Evolutionary conservation across 2,329 filamentous ascomycete genomes (phyloP), one percentile per base, ranked within the genome.

Genomic region (Pseudopithomyces chartarum): DNA sequence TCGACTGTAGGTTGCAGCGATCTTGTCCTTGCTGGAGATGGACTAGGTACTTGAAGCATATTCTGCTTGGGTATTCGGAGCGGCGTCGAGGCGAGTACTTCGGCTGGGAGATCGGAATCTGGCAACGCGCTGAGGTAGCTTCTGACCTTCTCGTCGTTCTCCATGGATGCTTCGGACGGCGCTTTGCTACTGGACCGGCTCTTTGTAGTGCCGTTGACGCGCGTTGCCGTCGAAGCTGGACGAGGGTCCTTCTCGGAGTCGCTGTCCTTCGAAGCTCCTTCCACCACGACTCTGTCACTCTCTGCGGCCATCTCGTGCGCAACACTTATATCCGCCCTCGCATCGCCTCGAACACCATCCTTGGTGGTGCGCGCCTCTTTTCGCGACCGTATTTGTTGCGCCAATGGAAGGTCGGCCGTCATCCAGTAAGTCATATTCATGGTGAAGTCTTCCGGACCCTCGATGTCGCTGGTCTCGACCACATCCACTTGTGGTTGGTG

Each of bases 371-470:
- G 65, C 10, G 67, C 60, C 39, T 73, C 71, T 44, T 75, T 74
- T 26, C 70, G 63, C 50, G 71, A 72, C 52, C 68, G 69, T 49
- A 71, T 69, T 22, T 70, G 63, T 15, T 55, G 55, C 15, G 66
- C 54, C 52, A 64, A 52, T 36, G 69, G 66, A 34, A 75, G 61
- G 50, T 73, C 68, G 23, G 73, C 65, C 2, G 72, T 73, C 75
- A 78, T 78, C 73, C 74, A 78, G 59, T 73, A 76, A 33, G 75
- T 76, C 73, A 78, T 75, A 60, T 78, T 78, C 69, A 74, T 71
- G 6, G 76, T 78, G 57, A 78, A 78, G 60, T 78, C 76, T 47
- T 74, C 74, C 2, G 76, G 76, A 6, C 76, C 76, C 42, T 76
- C 75, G 23, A 78, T 73, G 13, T 78, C 75, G 59, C 75, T 76